These are phyloP conservation scores for Boletus sp. DNA, from an alignment of 768 basidiomycete genomes.

Conservation along the genomic window DNA sequence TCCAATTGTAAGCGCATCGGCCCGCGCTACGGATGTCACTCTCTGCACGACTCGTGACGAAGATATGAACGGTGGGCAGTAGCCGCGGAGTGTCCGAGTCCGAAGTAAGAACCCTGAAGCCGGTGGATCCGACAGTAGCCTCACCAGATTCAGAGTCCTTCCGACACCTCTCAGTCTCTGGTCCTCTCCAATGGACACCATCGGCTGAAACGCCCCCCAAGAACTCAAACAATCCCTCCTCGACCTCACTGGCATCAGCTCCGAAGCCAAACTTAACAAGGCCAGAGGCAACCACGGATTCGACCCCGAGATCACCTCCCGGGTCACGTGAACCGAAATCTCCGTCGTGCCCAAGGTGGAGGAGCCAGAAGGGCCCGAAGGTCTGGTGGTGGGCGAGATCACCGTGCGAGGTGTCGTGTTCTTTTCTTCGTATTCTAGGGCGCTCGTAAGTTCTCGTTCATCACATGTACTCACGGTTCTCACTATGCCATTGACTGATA, in stretches of 20 bases:
- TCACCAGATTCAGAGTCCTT: too few relatives aligned
- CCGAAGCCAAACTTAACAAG: slow-evolving; percentile 1
- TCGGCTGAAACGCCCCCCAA: slow-evolving; percentile 29
- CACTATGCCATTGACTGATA: too few relatives aligned
- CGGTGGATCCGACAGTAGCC: too few relatives aligned
- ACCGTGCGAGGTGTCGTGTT: slow-evolving; percentile 30
- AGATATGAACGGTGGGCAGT: slow-evolving; percentile 28
- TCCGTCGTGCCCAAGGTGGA: slow-evolving; percentile 45
- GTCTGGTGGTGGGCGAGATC: slow-evolving; percentile 44
- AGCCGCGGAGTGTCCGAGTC: slow-evolving; percentile 13
- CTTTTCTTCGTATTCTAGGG: background rate
- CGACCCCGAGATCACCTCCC: slow-evolving; percentile 20
- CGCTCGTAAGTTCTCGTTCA: too few relatives aligned
- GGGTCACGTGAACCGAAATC: slow-evolving; percentile 38
- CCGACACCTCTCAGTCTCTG: too few relatives aligned
- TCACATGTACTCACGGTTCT: too few relatives aligned
- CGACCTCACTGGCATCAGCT: slow-evolving; percentile 16
- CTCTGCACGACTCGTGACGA: slow-evolving; percentile 36
- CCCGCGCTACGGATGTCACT: slow-evolving; percentile 22
- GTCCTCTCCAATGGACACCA: slow-evolving; percentile 6
- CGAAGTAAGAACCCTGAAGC: slow-evolving; percentile 25
- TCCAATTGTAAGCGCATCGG: slow-evolving; percentile 20
- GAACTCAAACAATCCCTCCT: slow-evolving; percentile 29
- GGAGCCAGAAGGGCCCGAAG: slow-evolving; percentile 44
- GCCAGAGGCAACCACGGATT: slow-evolving; percentile 19